Percentiles rank a stretch among this genome's conserved stretches.
Evolutionary conservation across 2,329 filamentous ascomycete species (phyloP).

Genomic region (Penicillium sp.): DNA sequence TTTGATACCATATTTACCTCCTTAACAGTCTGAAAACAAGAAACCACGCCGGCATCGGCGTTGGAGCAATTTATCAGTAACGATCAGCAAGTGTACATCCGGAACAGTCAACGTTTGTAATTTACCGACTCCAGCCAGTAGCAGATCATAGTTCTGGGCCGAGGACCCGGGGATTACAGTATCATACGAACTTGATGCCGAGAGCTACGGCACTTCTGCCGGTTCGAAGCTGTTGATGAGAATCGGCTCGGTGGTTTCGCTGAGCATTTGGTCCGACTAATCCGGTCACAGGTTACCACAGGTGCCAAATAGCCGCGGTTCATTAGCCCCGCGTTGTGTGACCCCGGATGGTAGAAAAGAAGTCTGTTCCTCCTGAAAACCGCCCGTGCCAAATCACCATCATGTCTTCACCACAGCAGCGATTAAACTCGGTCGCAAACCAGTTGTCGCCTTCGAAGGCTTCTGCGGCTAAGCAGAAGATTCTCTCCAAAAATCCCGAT

Average conservation of each 20-base stretch:
- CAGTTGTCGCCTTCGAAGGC: constrained; percentile 34
- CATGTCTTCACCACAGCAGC: constrained; percentile 40
- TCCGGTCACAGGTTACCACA: background rate
- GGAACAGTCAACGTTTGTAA: background rate
- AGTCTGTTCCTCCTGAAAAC: background rate
- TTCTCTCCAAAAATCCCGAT: constrained; percentile 37
- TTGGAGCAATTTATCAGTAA: background rate
- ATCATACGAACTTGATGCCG: constrained; percentile 22
- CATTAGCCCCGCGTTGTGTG: constrained; percentile 23
- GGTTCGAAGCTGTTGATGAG: constrained; percentile 10
- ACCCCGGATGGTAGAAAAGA: constrained; percentile 4
- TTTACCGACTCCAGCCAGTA: constrained; percentile 3
- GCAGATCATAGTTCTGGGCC: background rate
- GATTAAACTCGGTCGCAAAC: constrained; percentile 40
- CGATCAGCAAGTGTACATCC: background rate
- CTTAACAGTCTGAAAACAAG: background rate
- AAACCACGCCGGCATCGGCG: too few relatives aligned
- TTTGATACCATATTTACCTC: background rate
- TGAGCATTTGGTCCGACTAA: background rate
- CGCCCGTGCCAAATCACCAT: constrained; percentile 3
- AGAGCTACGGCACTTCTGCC: constrained; percentile 25
- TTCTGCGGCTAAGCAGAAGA: constrained; percentile 27
- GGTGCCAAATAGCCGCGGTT: constrained; percentile 17
- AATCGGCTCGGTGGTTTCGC: background rate
- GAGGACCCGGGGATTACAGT: constrained; percentile 26